Conservation (phyloP, 345 rosid genomes). For the Populus euphratica region DNA sequence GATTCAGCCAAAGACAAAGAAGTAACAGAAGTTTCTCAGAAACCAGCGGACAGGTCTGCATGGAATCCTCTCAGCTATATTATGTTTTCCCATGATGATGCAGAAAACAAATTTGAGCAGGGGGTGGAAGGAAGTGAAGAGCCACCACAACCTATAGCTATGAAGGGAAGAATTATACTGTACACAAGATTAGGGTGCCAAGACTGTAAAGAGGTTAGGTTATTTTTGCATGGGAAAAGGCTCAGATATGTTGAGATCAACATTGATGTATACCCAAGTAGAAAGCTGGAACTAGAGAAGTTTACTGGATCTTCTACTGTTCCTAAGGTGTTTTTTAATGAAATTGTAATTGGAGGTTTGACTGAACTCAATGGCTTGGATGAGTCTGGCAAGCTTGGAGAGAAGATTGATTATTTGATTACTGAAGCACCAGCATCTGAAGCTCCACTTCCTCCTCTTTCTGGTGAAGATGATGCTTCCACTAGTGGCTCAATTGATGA, state of each 20-base stretch:
- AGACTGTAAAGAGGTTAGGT: conserved; percentile 54
- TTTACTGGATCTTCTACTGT: conserved; percentile 58
- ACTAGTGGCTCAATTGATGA: conserved; percentile 65
- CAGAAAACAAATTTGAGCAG: conserved; percentile 31
- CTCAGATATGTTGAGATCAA: conserved; percentile 74
- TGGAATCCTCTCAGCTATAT: conserved; percentile 73
- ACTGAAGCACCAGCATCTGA: conserved; percentile 48
- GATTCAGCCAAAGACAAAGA: conserved; percentile 33
- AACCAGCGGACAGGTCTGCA: conserved; percentile 35
- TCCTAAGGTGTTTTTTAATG: conserved; percentile 76
- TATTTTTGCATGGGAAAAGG: conserved; percentile 52
- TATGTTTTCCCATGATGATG: conserved; percentile 44
- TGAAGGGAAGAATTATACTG: conserved; percentile 64
- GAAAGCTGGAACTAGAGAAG: conserved; percentile 69
- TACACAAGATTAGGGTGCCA: conserved; percentile 74
- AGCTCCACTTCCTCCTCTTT: conserved; percentile 81
- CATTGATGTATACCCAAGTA: conserved; percentile 66
- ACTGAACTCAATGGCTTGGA: conserved; percentile 54
- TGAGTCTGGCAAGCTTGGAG: conserved; percentile 61
- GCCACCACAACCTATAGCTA: conserved; percentile 37
- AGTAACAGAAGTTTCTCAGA: conserved; percentile 32
- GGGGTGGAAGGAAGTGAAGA: conserved; percentile 27
- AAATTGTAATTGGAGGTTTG: conserved; percentile 59
- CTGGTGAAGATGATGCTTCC: conserved; percentile 80
- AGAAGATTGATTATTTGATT: conserved; percentile 58